Conservation (phyloP, 2,329 filamentous ascomycete genomes). For the Escovopsis sp. region DNA sequence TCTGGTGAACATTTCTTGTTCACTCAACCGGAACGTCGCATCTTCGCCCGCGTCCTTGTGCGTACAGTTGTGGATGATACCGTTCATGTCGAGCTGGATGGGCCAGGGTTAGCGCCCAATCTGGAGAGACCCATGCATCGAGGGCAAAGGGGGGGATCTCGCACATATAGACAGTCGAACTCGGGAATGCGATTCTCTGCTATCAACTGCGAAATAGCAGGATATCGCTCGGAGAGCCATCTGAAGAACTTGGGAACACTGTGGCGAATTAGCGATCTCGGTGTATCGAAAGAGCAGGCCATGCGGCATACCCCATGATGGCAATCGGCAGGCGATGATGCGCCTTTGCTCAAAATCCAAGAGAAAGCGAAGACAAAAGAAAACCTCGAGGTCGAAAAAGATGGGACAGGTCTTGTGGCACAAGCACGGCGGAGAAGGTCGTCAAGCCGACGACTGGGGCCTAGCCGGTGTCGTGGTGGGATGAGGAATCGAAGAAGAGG, state of each 20-base stretch:
- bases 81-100: slow-evolving; percentile 80
- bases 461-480: neutral
- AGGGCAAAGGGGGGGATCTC: slow-evolving; percentile 13
- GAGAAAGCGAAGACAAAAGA: no score
- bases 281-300: neutral
- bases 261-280: slow-evolving; percentile 8
- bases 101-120: slow-evolving; percentile 8
- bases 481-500: neutral
- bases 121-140: no score
- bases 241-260: slow-evolving; percentile 84
- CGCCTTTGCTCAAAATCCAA: neutral
- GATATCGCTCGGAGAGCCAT: slow-evolving; percentile 99
- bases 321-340: neutral
- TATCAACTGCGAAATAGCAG: slow-evolving; percentile 94
- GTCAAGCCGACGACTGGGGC: neutral
- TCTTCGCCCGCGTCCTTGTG: slow-evolving; percentile 85
- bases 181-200: slow-evolving; percentile 98
- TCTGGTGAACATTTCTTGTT: slow-evolving; percentile 98
- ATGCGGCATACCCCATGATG: slow-evolving; percentile 17
- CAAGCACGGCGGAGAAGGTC: neutral
- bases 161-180: slow-evolving; percentile 88
- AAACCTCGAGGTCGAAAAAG: no score
- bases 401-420: neutral
- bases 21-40: slow-evolving; percentile 79
- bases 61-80: slow-evolving; percentile 98